Conservation (phyloP, 257 asterid genomes). For the Asclepias syriaca region DNA sequence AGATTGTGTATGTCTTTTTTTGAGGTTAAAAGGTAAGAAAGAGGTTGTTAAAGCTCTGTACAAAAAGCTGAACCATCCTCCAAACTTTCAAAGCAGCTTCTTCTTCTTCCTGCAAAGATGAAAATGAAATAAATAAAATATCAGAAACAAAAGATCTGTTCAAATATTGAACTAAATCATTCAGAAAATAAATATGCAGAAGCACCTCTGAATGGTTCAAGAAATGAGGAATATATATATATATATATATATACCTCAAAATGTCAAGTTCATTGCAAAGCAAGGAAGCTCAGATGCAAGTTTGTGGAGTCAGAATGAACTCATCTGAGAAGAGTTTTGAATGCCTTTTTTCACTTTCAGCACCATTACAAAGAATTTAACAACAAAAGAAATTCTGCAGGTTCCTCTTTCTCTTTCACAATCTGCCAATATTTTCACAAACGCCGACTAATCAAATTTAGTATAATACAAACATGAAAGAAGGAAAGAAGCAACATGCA, state of each 20-base stretch:
- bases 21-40: constrained; percentile 12
- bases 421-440: constrained; percentile 25
- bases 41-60: constrained; percentile 23
- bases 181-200: not conserved
- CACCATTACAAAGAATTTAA: constrained; percentile 26
- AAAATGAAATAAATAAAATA: not conserved
- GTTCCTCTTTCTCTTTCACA: constrained; percentile 43
- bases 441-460: not conserved
- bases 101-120: constrained; percentile 21
- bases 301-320: constrained; percentile 13
- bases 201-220: not conserved
- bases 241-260: not conserved
- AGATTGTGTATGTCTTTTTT: not conserved
- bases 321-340: constrained; percentile 8
- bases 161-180: not conserved
- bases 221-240: no score
- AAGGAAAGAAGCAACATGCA: not conserved
- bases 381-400: constrained; percentile 36
- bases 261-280: constrained; percentile 12
- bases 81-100: constrained; percentile 3
- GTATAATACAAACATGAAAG: not conserved
- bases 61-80: constrained; percentile 23
- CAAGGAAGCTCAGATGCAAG: constrained; percentile 12
- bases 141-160: not conserved
- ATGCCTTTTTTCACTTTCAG: constrained; percentile 12